phyloP scores from a whole-genome alignment of 495 filamentous ascomycete genomes.

The Aspergillus ostianus region DNA sequence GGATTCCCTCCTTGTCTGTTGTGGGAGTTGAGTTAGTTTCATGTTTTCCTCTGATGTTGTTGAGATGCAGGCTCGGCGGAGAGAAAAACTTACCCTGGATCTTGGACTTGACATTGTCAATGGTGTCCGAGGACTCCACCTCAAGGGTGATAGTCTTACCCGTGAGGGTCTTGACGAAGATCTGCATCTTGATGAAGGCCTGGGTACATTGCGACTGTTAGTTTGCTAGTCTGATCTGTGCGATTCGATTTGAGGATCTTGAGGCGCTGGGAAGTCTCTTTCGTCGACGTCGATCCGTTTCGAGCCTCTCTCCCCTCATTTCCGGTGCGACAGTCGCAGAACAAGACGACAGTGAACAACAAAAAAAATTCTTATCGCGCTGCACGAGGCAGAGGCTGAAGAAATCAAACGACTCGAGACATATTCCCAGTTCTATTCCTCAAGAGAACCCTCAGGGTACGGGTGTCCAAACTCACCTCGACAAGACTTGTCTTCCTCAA shows the following conservation, averaged over 20 bases:
- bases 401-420: background rate
- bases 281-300: background rate
- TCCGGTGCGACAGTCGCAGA: too few relatives aligned
- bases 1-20: constrained; percentile 98
- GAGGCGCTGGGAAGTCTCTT: background rate
- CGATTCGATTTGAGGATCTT: background rate
- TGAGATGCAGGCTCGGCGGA: background rate
- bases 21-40: constrained; percentile 11
- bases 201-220: constrained; percentile 18
- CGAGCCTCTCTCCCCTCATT: too few relatives aligned
- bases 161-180: constrained; percentile 99
- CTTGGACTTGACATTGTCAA: constrained; percentile 99
- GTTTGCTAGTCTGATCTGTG: constrained; percentile 10
- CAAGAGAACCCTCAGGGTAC: background rate
- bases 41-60: background rate
- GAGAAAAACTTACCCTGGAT: constrained; percentile 59
- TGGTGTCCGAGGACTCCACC: constrained; percentile 99
- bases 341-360: too few relatives aligned
- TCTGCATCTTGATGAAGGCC: constrained; percentile 82
- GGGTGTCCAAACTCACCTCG: constrained; percentile 42
- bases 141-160: constrained; percentile 99
- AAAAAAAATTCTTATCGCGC: background rate
- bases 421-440: background rate
- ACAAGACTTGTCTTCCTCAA: constrained; percentile 59
- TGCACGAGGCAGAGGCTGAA: background rate